Evolutionary conservation across 768 basidiomycete genomes (phyloP), one percentile per base, ranked within the genome.

Genomic region (Russula ochroleuca): DNA sequence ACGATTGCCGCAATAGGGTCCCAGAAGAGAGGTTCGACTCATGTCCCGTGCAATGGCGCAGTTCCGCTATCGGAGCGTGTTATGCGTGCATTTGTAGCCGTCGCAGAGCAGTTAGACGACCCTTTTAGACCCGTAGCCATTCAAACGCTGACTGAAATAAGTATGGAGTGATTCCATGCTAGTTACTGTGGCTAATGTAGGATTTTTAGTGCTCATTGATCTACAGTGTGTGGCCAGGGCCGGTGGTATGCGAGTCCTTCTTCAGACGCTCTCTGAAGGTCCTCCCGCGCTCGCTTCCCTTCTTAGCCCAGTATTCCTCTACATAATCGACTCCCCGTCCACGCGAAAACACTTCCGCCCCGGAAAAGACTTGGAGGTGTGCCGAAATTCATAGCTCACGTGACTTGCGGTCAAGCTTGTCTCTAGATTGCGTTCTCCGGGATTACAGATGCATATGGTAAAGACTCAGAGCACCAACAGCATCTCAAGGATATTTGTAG

Each of bases 51-150:
- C 15, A 70, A 78, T 11, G 80, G 80, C 13, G 72, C 73, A 2
- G 81, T 88, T 5, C 86, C 85, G 14, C 72, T 94, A 55, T 87
- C 89, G 8, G 85, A 90, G 69, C 78, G 85, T 33, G 82, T 94
- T 56, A 84, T 98, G 77, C 84, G 97, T 37, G 90, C 92, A 13
- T 76, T 98, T n/a, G 85, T 98, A 45, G 92, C 95, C 10, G 84
- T 97, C 14, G 94, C 95, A 0, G 97, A 99, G 73, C 90, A 93
- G 62, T 80, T 83, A 11, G 97, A 98, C 67, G 97, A 98, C 70
- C 87, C 90, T 0, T 90, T 98, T 70, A 81, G 89, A 62, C 79
- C 82, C 1, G 84, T 93, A 54, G 91, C 87, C 51, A 80, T 98
- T 37, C 86, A 94, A 73, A 97, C 92, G 0, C 75, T 99, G 59